Percentiles rank a stretch among this genome's conserved stretches.
Evolutionary conservation across 495 filamentous ascomycete genomes (phyloP).

Genomic region (Penicillium canescens): DNA sequence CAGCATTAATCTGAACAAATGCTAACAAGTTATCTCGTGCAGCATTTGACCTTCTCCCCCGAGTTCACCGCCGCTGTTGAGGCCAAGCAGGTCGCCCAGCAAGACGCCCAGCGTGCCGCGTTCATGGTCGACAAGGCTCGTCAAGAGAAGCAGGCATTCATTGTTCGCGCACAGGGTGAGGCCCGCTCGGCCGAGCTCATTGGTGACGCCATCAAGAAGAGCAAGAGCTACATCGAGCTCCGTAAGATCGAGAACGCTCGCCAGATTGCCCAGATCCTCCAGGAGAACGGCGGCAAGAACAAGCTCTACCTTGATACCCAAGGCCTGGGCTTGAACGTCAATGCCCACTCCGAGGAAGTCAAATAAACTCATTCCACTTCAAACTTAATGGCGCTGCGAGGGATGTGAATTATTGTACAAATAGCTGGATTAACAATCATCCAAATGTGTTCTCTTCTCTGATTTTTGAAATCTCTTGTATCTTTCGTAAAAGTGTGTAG

Average conservation of each 20-base stretch:
- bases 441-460: conserved; percentile 47
- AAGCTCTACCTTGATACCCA: conserved; percentile 90
- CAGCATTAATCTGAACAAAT: neutral
- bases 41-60: conserved; percentile 98
- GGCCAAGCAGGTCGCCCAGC: conserved; percentile 98
- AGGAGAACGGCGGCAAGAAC: conserved; percentile 85
- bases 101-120: conserved; percentile 95
- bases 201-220: conserved; percentile 99
- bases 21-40: conserved; percentile 22
- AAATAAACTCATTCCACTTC: conserved; percentile 30
- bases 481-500: neutral
- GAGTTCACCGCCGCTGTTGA: conserved; percentile 99
- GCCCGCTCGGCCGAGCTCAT: conserved; percentile 97
- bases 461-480: neutral
- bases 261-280: conserved; percentile 77
- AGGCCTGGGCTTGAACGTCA: conserved; percentile 89
- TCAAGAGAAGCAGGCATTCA: conserved; percentile 98
- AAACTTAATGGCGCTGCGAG: conserved; percentile 28
- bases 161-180: conserved; percentile 98
- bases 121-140: conserved; percentile 99
- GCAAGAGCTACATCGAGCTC: conserved; percentile 91
- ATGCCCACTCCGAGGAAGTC: conserved; percentile 39
- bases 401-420: conserved; percentile 42
- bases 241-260: conserved; percentile 96
- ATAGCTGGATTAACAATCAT: conserved; percentile 41